Evolutionary conservation across 495 filamentous ascomycete genomes (phyloP).

Genomic region (Apodospora peruviana): DNA sequence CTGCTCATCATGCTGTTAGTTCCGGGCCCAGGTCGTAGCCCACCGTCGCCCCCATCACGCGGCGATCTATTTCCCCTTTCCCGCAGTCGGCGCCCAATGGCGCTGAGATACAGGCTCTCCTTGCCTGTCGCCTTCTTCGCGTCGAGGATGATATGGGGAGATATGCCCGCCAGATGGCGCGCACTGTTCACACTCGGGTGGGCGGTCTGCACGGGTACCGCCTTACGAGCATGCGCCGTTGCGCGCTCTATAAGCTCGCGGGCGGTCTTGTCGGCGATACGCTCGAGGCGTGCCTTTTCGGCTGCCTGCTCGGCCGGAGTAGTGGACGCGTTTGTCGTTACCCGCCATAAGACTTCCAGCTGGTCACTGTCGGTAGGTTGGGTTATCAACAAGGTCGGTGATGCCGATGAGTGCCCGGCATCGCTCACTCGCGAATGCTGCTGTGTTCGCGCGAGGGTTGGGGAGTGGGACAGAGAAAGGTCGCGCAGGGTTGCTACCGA

Average conservation of each 20-base stretch:
- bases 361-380: not conserved
- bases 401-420: not conserved
- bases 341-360: not conserved
- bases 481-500: constrained; percentile 21
- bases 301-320: constrained; percentile 38
- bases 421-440: constrained; percentile 3
- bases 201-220: constrained; percentile 32
- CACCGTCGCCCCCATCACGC: constrained; percentile 4
- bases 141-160: constrained; percentile 49
- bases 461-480: constrained; percentile 20
- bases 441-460: constrained; percentile 6
- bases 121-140: constrained; percentile 51
- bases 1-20: not conserved
- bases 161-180: constrained; percentile 38
- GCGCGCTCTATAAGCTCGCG: constrained; percentile 42
- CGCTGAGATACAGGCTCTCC: constrained; percentile 68
- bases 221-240: constrained; percentile 41
- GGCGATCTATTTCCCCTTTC: too few relatives aligned
- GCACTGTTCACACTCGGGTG: constrained; percentile 45
- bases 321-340: not conserved
- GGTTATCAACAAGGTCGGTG: not conserved
- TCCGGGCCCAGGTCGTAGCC: not conserved
- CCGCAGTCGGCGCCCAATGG: constrained; percentile 57
- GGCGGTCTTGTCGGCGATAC: constrained; percentile 41
- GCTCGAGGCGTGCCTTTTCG: constrained; percentile 48